Conservation (phyloP, 2,329 filamentous ascomycete genomes). For the Nakataea oryzae region DNA sequence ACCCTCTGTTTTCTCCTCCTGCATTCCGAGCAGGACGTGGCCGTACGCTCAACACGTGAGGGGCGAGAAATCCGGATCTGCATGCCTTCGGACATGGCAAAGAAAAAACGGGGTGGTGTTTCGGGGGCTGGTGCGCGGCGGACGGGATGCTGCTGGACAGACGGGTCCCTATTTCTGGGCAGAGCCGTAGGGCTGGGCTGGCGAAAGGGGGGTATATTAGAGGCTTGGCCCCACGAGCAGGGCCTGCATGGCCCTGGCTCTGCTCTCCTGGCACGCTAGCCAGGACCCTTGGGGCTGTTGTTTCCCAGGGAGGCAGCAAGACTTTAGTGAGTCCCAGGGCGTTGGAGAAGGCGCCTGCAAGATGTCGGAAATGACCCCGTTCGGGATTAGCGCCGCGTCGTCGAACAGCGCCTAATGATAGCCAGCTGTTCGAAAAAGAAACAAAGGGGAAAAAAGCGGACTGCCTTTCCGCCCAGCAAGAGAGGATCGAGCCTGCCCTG, state of each 20-base stretch:
- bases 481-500: background rate
- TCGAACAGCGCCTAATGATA: background rate
- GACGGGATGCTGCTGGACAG: background rate
- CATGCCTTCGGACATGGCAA: constrained; percentile 17
- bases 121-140: background rate
- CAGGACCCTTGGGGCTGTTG: too few species aligned
- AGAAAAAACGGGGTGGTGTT: background rate
- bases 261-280: background rate
- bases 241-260: background rate
- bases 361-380: background rate
- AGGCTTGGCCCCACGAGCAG: background rate
- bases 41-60: constrained; percentile 14
- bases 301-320: too few species aligned
- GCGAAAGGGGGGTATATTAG: background rate
- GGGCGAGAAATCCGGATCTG: constrained; percentile 14
- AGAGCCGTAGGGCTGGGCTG: background rate
- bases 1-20: constrained; percentile 38
- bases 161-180: background rate
- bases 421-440: too few species aligned
- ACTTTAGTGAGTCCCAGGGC: background rate
- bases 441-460: background rate
- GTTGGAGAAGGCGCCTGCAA: background rate
- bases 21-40: constrained; percentile 35
- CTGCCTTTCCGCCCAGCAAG: background rate
- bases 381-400: background rate